A percentile compares a stretch with the other conserved stretches of the same genome.
Conservation (phyloP, 192 early-diverging fungal genomes). For the Rhizophagus sp. region DNA sequence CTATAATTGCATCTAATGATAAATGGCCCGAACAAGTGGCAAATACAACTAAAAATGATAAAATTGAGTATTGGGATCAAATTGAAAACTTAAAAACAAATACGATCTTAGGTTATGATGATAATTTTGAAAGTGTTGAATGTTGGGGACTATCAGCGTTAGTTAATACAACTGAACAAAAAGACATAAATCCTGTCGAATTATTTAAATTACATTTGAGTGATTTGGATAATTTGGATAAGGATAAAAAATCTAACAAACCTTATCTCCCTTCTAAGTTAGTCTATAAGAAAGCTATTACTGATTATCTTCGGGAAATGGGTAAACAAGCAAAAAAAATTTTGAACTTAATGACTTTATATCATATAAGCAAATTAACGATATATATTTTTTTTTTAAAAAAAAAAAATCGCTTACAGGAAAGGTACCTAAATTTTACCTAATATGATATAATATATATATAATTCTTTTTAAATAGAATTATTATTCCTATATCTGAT, state of each 20-base stretch:
- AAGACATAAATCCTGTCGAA: background rate
- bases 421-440: no score
- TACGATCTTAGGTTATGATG: background rate
- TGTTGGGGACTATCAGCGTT: background rate
- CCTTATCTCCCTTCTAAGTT: slow-evolving; percentile 45
- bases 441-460: no score
- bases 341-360: no score
- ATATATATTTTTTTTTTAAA: no score
- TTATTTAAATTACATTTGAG: slow-evolving; percentile 33
- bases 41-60: no score
- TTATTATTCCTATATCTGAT: no score
- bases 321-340: background rate
- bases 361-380: no score
- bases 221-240: slow-evolving; percentile 36
- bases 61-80: no score
- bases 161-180: no score
- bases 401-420: background rate
- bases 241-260: slow-evolving; percentile 19
- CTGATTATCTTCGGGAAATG: slow-evolving; percentile 47
- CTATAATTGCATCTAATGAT: background rate
- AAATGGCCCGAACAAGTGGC: background rate
- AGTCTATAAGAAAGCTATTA: slow-evolving; percentile 49
- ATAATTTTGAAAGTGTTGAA: background rate
- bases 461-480: no score
- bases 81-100: background rate